Evolutionary conservation across 2,329 filamentous ascomycete species (phyloP).

Genomic region (Bipolaris zeicola): DNA sequence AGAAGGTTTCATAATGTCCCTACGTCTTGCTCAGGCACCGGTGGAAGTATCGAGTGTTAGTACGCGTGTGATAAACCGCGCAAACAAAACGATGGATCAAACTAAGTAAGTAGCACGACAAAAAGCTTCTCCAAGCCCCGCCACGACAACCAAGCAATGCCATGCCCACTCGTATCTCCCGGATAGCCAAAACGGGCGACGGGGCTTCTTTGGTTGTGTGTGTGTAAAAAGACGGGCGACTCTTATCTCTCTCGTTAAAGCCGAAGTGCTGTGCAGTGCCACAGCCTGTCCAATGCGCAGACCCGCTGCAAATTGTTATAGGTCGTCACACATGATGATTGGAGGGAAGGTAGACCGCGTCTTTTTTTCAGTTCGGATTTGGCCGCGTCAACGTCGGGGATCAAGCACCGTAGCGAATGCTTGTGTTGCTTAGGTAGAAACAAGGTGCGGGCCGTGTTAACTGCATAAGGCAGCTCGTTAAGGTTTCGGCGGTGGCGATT

Average conservation of each 20-base stretch:
- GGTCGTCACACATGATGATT: neutral
- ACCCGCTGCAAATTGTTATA: neutral
- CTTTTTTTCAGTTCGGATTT: neutral
- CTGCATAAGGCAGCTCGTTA: constrained; percentile 27
- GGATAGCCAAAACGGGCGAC: constrained; percentile 6
- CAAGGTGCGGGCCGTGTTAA: constrained; percentile 19
- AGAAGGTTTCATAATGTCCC: too few relatives aligned
- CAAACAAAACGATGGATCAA: constrained; percentile 10
- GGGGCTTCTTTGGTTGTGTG: neutral
- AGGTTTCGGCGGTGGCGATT: neutral
- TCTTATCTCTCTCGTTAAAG: constrained; percentile 2
- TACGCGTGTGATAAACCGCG: constrained; percentile 1
- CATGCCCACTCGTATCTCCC: constrained; percentile 1
- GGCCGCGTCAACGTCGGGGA: constrained; percentile 4
- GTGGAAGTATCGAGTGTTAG: neutral
- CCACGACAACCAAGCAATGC: constrained; percentile 16
- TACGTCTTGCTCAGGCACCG: constrained; percentile 1
- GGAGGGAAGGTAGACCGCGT: neutral
- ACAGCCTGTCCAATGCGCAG: constrained; percentile 5
- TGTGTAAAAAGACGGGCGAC: neutral
- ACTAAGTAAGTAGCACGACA: constrained; percentile 8
- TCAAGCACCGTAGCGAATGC: constrained; percentile 32
- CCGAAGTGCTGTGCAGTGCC: neutral
- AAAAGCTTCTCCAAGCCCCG: constrained; percentile 30
- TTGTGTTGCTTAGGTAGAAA: constrained; percentile 26